Percentiles rank a stretch among this genome's conserved stretches.
Conservation (phyloP, 805 yeast genomes). For the Debaryomyces prosopidis region DNA sequence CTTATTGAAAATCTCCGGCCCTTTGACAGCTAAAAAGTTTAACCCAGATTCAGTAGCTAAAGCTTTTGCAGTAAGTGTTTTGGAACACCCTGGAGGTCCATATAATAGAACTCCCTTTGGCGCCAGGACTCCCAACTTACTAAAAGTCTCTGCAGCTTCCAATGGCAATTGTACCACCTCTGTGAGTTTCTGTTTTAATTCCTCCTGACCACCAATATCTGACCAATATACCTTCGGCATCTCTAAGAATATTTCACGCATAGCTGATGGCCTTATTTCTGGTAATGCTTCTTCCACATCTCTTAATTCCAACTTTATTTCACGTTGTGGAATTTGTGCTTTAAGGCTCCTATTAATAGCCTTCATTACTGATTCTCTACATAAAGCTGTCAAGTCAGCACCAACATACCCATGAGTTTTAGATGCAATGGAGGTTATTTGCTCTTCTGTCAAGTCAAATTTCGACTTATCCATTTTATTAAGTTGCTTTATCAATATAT, state of each 20-base stretch:
- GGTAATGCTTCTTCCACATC: slow-evolving; percentile 74
- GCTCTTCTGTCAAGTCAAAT: slow-evolving; percentile 51
- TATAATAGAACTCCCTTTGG: slow-evolving; percentile 92
- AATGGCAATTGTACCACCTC: slow-evolving; percentile 94
- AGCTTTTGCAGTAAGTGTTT: slow-evolving; percentile 92
- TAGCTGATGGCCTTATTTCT: slow-evolving; percentile 92
- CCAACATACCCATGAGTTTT: slow-evolving; percentile 98
- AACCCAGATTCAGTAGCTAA: slow-evolving; percentile 94
- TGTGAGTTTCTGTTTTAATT: slow-evolving; percentile 71
- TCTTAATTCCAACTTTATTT: slow-evolving; percentile 46
- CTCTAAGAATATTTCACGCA: slow-evolving; percentile 92
- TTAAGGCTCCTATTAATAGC: slow-evolving; percentile 66
- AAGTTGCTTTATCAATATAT: slow-evolving; percentile 68
- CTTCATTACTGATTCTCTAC: slow-evolving; percentile 85
- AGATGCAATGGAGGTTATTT: slow-evolving; percentile 63
- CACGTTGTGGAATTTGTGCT: slow-evolving; percentile 19
- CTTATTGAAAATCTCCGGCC: slow-evolving; percentile 93
- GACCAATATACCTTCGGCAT: slow-evolving; percentile 93
- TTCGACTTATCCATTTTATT: slow-evolving; percentile 44
- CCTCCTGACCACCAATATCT: slow-evolving; percentile 95
- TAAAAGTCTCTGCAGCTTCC: slow-evolving; percentile 76
- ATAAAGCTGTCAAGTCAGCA: slow-evolving; percentile 85
- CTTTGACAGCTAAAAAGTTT: slow-evolving; percentile 92
- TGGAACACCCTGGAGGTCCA: slow-evolving; percentile 99
- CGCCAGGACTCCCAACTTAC: slow-evolving; percentile 75